A percentile compares a stretch with the other conserved stretches of the same genome.
These are phyloP conservation scores for Sordariomycetes sp. DNA, from an alignment of 2,329 filamentous ascomycete species.

Conservation along the genomic window DNA sequence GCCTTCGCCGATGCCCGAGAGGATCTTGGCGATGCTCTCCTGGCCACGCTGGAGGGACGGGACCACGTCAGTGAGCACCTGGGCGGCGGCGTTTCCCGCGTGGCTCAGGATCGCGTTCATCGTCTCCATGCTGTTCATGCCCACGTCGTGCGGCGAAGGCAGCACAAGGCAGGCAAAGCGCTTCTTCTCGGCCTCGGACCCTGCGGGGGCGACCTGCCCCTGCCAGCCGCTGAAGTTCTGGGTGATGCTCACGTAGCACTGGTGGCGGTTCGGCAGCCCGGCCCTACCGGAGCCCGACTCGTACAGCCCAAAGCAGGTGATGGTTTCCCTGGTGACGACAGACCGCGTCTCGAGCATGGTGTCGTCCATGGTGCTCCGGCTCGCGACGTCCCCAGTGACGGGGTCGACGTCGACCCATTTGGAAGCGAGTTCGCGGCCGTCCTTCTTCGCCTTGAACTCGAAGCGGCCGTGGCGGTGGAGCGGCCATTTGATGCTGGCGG, in stretches of 20 bases:
- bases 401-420: conserved; percentile 34
- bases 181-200: conserved; percentile 23
- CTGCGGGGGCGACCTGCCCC: conserved; percentile 25
- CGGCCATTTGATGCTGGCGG: conserved; percentile 23
- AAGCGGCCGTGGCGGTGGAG: conserved; percentile 34
- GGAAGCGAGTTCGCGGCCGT: conserved; percentile 25
- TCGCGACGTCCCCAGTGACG: conserved; percentile 27
- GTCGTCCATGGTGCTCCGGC: conserved; percentile 24
- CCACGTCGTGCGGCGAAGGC: conserved; percentile 34
- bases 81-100: conserved; percentile 15
- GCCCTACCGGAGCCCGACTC: conserved; percentile 31
- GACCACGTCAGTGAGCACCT: conserved; percentile 14
- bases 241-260: conserved; percentile 33
- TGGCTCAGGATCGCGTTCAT: conserved; percentile 25
- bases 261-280: conserved; percentile 28
- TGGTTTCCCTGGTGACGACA: conserved; percentile 21
- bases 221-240: conserved; percentile 32
- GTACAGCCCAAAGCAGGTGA: conserved; percentile 36
- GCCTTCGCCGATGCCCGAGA: conserved; percentile 10
- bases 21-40: conserved; percentile 15
- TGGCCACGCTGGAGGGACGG: conserved; percentile 4
- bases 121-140: conserved; percentile 39
- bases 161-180: conserved; percentile 32
- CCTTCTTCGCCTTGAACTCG: conserved; percentile 23
- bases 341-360: conserved; percentile 19